Conservation (phyloP, 768 basidiomycete species). For the Tulasnella sp. region DNA sequence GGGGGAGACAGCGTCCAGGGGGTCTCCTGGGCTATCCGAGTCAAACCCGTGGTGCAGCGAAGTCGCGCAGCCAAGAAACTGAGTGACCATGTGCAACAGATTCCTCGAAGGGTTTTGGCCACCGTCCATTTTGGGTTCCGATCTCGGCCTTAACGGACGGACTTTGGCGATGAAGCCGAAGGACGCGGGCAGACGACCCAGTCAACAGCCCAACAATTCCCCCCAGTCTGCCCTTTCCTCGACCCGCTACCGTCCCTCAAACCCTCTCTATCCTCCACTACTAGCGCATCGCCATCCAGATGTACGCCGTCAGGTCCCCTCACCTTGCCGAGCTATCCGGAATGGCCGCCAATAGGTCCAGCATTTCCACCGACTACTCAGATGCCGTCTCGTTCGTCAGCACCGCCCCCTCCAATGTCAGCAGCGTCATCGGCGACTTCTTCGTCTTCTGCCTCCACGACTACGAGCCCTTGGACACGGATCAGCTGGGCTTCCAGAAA, state of each 20-base stretch:
- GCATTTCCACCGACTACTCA: constrained; percentile 32
- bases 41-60: constrained; percentile 9
- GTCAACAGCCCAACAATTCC: constrained; percentile 4
- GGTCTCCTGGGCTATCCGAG: neutral
- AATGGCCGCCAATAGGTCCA: constrained; percentile 18
- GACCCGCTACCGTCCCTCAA: neutral
- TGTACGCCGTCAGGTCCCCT: constrained; percentile 29
- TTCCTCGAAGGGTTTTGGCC: constrained; percentile 5
- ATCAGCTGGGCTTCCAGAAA: constrained; percentile 23
- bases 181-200: constrained; percentile 3
- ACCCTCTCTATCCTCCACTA: neutral
- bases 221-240: neutral
- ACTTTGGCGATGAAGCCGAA: neutral
- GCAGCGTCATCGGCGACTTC: constrained; percentile 30
- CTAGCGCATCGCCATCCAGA: neutral
- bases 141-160: neutral
- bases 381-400: constrained; percentile 33
- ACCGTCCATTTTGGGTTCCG: neutral
- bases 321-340: constrained; percentile 18
- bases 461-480: constrained; percentile 24
- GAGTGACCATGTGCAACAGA: constrained; percentile 21
- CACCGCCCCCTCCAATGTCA: constrained; percentile 25
- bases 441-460: constrained; percentile 31
- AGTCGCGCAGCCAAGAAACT: constrained; percentile 16
- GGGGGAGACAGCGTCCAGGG: constrained; percentile 6